Conservation (phyloP, 805 yeast species). For the Myxozyma neglecta region DNA sequence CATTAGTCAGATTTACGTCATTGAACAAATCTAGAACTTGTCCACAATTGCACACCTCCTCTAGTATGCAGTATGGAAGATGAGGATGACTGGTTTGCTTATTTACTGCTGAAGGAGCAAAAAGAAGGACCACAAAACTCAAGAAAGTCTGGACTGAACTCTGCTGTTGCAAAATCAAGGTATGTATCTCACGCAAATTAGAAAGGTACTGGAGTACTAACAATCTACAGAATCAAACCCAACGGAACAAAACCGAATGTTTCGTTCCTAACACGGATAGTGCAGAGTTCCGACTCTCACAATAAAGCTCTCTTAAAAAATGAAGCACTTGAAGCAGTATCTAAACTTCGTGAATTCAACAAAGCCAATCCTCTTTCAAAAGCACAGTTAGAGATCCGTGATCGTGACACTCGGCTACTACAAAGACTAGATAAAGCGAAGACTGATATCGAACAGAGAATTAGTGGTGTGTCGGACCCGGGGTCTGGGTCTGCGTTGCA, state of each 20-base stretch:
- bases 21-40: neutral
- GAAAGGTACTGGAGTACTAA: neutral
- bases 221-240: neutral
- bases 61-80: neutral
- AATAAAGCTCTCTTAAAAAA: constrained; percentile 16
- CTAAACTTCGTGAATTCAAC: constrained; percentile 1
- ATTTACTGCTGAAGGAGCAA: constrained; percentile 11
- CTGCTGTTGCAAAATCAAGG: constrained; percentile 3
- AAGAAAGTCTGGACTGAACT: neutral
- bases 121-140: neutral
- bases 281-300: constrained; percentile 21
- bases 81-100: constrained; percentile 7
- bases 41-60: neutral
- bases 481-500: neutral
- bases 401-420: neutral
- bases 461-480: neutral
- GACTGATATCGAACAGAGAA: neutral
- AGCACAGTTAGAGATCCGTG: neutral
- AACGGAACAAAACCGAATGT: constrained; percentile 20
- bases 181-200: neutral
- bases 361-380: constrained; percentile 2
- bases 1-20: neutral
- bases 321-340: constrained; percentile 20
- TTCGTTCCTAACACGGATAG: constrained; percentile 19
- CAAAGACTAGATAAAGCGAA: neutral